Percentiles rank a stretch among this genome's conserved stretches.
These are phyloP conservation scores for Aureobasidium melanogenum DNA, from an alignment of 2,329 filamentous ascomycete genomes.

Conservation along the genomic window DNA sequence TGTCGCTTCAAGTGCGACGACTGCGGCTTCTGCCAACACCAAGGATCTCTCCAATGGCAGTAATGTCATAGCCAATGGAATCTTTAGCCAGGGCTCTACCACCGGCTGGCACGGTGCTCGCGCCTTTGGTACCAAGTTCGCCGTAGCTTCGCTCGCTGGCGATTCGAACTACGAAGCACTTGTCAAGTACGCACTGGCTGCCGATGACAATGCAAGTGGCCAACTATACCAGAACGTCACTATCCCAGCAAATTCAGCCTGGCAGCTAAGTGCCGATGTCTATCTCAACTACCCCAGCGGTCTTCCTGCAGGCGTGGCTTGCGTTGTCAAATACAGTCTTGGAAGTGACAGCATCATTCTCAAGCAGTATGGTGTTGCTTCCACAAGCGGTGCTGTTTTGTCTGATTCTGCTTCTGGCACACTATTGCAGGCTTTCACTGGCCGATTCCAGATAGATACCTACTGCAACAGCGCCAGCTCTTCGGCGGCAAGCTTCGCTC, in stretches of 20 bases:
- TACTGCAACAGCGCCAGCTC: slow-evolving; percentile 8
- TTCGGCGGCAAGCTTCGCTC: background rate
- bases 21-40: background rate
- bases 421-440: background rate
- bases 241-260: slow-evolving; percentile 2
- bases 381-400: background rate
- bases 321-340: slow-evolving; percentile 10
- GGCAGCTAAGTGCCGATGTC: background rate
- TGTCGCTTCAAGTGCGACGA: background rate
- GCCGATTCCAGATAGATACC: slow-evolving; percentile 1
- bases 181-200: background rate
- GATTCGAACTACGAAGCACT: slow-evolving; percentile 8
- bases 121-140: background rate
- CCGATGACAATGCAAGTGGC: background rate
- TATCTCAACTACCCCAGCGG: slow-evolving; percentile 5
- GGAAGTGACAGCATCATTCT: slow-evolving; percentile 3
- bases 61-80: slow-evolving; percentile 2
- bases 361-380: slow-evolving; percentile 5
- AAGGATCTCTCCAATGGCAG: background rate
- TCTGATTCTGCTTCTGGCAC: background rate
- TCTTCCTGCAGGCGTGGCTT: background rate
- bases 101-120: background rate
- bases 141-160: slow-evolving; percentile 1
- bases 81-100: background rate
- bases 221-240: slow-evolving; percentile 6